Conservation (phyloP, 2,329 filamentous ascomycete genomes). For the Calonectria leucothoes region DNA sequence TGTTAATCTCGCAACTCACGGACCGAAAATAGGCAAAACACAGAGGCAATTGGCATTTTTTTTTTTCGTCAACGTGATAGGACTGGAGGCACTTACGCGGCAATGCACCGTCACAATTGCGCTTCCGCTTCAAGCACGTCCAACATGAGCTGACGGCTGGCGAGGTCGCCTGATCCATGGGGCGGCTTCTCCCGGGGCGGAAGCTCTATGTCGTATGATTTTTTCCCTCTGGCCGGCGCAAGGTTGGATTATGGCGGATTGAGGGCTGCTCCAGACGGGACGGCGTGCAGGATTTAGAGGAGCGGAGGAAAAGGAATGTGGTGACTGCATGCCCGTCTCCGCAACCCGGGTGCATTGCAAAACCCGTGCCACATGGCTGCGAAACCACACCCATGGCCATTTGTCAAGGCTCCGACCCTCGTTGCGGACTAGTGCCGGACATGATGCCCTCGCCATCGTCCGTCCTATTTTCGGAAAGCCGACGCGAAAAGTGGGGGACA, state of each 20-base stretch:
- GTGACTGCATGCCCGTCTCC: neutral
- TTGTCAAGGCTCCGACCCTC: neutral
- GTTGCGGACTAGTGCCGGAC: neutral
- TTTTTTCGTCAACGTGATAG: neutral
- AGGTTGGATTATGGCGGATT: neutral
- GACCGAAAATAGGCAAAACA: neutral
- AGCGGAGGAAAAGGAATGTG: neutral
- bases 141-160: slow-evolving; percentile 1
- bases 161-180: neutral
- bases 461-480: neutral
- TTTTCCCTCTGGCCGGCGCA: neutral
- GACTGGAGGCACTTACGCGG: neutral
- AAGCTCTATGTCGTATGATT: neutral
- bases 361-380: neutral
- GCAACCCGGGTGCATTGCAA: neutral
- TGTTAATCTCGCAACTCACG: neutral
- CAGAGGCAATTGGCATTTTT: no score
- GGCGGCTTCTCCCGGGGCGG: neutral
- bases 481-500: neutral
- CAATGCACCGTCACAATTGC: neutral
- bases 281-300: neutral
- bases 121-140: neutral
- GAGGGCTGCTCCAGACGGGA: neutral
- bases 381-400: neutral
- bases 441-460: neutral